Conservation (phyloP, 2,329 filamentous ascomycete genomes). For the Ilyonectria destructans region DNA sequence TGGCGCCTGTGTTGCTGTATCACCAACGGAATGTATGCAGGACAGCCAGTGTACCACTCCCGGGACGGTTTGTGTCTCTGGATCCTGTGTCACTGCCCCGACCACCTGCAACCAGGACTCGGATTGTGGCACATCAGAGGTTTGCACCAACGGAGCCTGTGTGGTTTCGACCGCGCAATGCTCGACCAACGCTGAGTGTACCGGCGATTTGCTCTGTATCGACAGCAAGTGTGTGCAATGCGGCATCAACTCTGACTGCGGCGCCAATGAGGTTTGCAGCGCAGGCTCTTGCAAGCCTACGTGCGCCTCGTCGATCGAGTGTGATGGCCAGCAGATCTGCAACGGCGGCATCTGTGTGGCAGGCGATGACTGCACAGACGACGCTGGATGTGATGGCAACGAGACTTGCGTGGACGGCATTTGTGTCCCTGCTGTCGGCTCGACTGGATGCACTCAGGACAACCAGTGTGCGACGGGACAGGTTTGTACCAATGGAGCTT, state of each 20-base stretch:
- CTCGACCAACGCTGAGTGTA: not conserved
- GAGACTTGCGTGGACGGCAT: slow-evolving; percentile 2
- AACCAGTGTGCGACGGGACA: not conserved
- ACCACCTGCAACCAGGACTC: not conserved
- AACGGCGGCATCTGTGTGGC: not conserved
- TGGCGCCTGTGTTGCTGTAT: not conserved
- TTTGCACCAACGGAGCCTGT: not conserved
- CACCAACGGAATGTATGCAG: not conserved
- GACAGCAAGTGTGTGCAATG: not conserved
- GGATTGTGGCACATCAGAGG: not conserved
- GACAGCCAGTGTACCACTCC: not conserved
- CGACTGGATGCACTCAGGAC: not conserved
- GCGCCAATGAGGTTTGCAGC: not conserved
- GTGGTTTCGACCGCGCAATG: not conserved
- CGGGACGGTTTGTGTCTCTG: too few relatives aligned
- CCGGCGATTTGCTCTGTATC: not conserved
- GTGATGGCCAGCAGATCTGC: not conserved
- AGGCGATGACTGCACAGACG: not conserved
- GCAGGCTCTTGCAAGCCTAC: not conserved
- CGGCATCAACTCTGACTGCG: not conserved
- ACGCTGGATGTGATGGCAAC: not conserved
- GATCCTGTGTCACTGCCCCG: not conserved
- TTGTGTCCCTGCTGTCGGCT: not conserved
- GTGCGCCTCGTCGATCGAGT: too few relatives aligned
- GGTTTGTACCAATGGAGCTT: not conserved